A percentile compares a stretch with the other conserved stretches of the same genome.
These are phyloP conservation scores for Chamaenerion angustifolium DNA, from an alignment of 345 rosid genomes.

Conservation along the genomic window DNA sequence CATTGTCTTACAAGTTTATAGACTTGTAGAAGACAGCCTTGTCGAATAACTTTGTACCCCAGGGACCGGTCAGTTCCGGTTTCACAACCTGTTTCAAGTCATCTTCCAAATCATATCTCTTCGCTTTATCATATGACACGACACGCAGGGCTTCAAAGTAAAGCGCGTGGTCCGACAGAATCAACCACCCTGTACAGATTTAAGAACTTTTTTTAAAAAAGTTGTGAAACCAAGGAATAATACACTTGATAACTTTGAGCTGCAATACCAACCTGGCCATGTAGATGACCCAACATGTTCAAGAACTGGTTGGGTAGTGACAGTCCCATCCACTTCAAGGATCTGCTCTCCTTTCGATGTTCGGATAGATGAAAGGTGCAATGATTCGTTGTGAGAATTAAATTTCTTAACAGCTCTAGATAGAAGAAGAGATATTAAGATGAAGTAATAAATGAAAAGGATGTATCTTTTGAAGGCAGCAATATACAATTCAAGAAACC, in stretches of 20 bases:
- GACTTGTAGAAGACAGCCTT: conserved; percentile 85
- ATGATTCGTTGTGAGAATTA: conserved; percentile 74
- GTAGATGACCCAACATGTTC: conserved; percentile 93
- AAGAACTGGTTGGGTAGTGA: conserved; percentile 91
- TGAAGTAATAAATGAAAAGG: too few relatives aligned
- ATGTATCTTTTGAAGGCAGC: too few relatives aligned
- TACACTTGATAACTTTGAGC: neutral
- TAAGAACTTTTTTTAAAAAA: neutral
- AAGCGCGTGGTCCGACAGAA: conserved; percentile 78
- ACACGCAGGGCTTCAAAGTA: conserved; percentile 85
- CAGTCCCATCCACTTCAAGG: conserved; percentile 86
- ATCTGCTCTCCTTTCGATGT: conserved; percentile 57
- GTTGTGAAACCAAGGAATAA: neutral
- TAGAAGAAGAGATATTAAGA: conserved; percentile 6
- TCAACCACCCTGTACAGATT: conserved; percentile 54
- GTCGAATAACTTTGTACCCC: conserved; percentile 96
- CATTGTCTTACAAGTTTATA: conserved; percentile 55
- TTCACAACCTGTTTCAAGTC: conserved; percentile 81
- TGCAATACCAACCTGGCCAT: conserved; percentile 63
- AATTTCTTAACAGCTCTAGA: conserved; percentile 68
- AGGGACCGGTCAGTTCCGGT: conserved; percentile 93
- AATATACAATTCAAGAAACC: too few relatives aligned
- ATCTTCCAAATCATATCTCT: conserved; percentile 65
- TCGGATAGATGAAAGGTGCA: conserved; percentile 58
- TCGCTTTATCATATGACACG: conserved; percentile 80